These are phyloP conservation scores for Venturia asperata DNA, from an alignment of 2,329 filamentous ascomycete species.

Conservation along the genomic window DNA sequence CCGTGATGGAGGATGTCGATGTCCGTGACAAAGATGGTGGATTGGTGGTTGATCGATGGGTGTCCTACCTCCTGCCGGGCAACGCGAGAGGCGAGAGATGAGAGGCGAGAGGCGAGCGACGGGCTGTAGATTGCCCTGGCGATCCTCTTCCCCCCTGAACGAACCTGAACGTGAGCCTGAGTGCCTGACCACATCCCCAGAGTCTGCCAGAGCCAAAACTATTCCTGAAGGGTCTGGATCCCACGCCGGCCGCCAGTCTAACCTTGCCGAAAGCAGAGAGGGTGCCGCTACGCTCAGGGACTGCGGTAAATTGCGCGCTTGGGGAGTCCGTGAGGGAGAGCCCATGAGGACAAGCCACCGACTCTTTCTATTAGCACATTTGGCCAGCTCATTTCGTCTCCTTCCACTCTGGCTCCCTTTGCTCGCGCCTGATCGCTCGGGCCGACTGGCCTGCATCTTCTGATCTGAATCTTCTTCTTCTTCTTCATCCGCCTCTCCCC, in stretches of 20 bases:
- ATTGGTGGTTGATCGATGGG: too few relatives aligned
- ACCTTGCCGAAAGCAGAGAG: neutral
- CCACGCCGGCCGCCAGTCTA: neutral
- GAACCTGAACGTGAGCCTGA: too few relatives aligned
- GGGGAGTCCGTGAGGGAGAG: neutral
- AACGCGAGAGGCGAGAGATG: neutral
- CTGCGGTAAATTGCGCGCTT: neutral
- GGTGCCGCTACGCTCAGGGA: neutral
- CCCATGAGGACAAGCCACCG: neutral
- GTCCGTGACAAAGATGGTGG: too few relatives aligned
- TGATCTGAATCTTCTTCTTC: neutral
- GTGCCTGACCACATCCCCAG: conserved; percentile 6
- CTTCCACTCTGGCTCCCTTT: neutral
- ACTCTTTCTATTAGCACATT: neutral
- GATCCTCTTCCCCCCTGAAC: neutral
- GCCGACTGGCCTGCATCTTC: neutral
- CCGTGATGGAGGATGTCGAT: too few relatives aligned
- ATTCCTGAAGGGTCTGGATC: conserved; percentile 1
- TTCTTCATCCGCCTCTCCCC: neutral
- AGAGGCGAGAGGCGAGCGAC: too few relatives aligned
- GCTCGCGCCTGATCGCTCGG: neutral
- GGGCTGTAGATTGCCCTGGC: neutral
- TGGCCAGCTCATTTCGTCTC: neutral
- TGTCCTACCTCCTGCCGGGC: too few relatives aligned
- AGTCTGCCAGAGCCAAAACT: neutral